Base-by-base conservation (phyloP, 345 rosid species). In the Acer yangbiense region DNA sequence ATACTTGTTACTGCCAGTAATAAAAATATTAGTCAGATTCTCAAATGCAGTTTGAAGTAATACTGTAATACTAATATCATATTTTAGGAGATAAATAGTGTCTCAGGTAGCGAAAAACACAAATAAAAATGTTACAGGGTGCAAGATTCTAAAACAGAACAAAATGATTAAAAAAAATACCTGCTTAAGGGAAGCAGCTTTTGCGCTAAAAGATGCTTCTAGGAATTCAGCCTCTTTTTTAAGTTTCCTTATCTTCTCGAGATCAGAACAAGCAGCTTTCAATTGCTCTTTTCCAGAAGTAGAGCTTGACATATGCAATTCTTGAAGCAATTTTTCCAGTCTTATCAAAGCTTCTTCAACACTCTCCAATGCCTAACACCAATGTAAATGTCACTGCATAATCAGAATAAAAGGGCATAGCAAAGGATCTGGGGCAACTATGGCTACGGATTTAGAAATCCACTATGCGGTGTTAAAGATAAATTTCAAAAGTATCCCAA, bases 161-260 rank as follows among this genome's bases (percentile, higher is more conserved):
- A 69, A 76, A 41, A 12, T 67, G 76, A 72, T 69, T 69, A 43
- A 43, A 25, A 41, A 43, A 43, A 71, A 81, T 69, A 94, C 99
- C 96, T 86, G 97, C 82, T 83, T 91, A 75, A 92, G 83, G 76
- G 86, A 91, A 85, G 88, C 98, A 77, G 97, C 94, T 89, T 96
- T 96, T 73, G 94, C 98, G 81, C 98, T 88, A 85, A 91, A 92
- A 83, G 99, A 96, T 70, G 90, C 99, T 85, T 96, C 98, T 61
- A 96, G 88, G 90, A 96, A 94, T 79, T 91, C 99, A 79, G 98
- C 97, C 89, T 96, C 99, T 84, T 92, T 94, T 89, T 94, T 96
- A 27, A 96, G 98, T 87, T 91, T 96, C 86, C 99, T 87, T 80
- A 96, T 92, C 76, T 87, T 96, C 86, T 92, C 97, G 73, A 96